Evolutionary conservation across 1,284 basidiomycete genomes (phyloP), one percentile per base, ranked within the genome.

Genomic region (Irpex rosettiformis): DNA sequence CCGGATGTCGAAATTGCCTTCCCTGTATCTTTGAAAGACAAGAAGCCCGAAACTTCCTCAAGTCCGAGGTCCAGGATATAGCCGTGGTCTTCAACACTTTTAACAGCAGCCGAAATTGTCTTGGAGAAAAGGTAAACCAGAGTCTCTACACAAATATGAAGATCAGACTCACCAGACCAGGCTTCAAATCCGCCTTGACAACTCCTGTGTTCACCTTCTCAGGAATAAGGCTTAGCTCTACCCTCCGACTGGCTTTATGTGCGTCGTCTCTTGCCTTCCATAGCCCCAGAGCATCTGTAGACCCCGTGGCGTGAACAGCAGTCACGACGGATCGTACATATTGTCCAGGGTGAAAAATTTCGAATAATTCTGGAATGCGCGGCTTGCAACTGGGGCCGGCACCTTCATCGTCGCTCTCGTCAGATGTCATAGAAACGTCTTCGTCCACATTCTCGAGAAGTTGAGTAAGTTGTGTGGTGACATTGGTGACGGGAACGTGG

Each of bases 401-500:
- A 16, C 73, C 74, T 55, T 75, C 74, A 22, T 80, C 77, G 1
- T 78, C 75, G 2, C 78, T 79, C 13, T 82, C 72, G 16, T 79
- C 78, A 7, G 75, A 70, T 13, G 72, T 61, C 33, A 73, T 73
- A 45, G 78, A 77, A 22, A 80, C 80, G 22, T 83, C 82, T 45
- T 82, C 79, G 49, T 85, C 82, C 65, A 83, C 79, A 33, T 77
- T 77, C 65, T 89, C 90, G 27, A 93, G 79, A 16, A 83, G 78
- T 24, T 78, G 67, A 2, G 96, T 98, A 61, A 96, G 83, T 65
- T 91, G 86, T 13, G 83, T 75, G n/a, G 95, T 94, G 61, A 99
- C 85, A 72, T 96, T 88, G 30, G 96, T 98, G 66, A 99, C 95
- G 8, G 97, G 96, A 25, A 99, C 82, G 73, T 99, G 96, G 3